Base-by-base conservation (phyloP, 805 yeast species). In the Saccharomycopsis fodiens region DNA sequence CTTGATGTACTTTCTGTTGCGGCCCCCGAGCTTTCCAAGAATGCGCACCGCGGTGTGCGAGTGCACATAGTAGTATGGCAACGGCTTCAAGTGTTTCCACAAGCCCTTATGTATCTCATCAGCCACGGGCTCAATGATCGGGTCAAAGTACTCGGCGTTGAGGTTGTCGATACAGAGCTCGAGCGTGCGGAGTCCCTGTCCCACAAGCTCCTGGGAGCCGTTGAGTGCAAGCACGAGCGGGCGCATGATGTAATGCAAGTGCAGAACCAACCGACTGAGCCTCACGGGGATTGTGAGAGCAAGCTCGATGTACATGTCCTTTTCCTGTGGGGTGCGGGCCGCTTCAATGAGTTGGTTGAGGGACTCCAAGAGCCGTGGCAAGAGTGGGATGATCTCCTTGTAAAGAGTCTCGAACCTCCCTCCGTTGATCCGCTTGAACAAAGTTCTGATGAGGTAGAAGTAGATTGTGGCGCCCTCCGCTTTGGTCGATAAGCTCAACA, bases 211-310 rank as follows among this genome's bases (percentile, higher is more conserved):
- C 51, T 81, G 96, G 1, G 87, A 73, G 0, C 96, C 95, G 58
- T 85, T 84, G 50, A 93, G 67, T 0, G 99, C 96, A 52, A 79
- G 77, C 0, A 89, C 96, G 44, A 93, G 68, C 0, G 99, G 98
- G 46, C 85, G 74, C 78, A 95, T 88, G 56, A 93, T 65, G 58
- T 83, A 85, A 53, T 81, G 82, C 55, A 94, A 67, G 57, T 88
- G 96, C 1, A 97, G 97, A 1, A 94, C 96, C 54, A 93, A 67
- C 0, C 89, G 95, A 47, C 95, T 85, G 21, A 94, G 67, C 46
- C 97, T 70, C 1, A 93, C 97, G 0, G 99, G 99, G 3, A 93
- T 97, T 0, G 97, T 91, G 49, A 93, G 70, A 58, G 97, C 93
- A 41, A 93, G 68, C 59, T 93, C 97, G 42, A 93, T 97, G 58